Evolutionary conservation across 2,329 filamentous ascomycete genomes (phyloP).

Genomic region (Talaromyces sp.): DNA sequence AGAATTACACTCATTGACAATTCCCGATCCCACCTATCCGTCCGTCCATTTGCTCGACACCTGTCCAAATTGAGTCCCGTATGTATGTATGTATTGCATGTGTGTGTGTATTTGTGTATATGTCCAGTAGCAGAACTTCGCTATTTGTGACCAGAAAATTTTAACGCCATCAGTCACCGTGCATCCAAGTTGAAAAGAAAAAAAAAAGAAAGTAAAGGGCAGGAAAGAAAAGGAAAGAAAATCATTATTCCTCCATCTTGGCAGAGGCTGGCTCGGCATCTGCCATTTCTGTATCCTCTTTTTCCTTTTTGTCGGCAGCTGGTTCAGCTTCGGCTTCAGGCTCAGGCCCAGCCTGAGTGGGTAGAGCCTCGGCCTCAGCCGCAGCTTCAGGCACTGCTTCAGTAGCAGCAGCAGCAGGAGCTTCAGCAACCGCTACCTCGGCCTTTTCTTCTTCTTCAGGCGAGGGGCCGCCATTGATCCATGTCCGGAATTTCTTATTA

Average conservation of each 20-base stretch:
- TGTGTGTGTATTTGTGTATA: not conserved
- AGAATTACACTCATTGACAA: not conserved
- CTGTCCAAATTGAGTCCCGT: not conserved
- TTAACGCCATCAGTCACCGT: not conserved
- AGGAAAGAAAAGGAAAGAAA: constrained; percentile 4
- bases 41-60: not conserved
- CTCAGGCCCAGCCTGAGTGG: constrained; percentile 8
- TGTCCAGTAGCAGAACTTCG: not conserved
- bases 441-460: constrained; percentile 16
- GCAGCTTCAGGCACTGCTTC: not conserved
- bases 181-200: not conserved
- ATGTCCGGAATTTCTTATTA: constrained; percentile 45
- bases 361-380: not conserved
- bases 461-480: constrained; percentile 34
- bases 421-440: not conserved
- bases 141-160: not conserved
- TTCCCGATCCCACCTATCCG: not conserved
- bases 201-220: not conserved
- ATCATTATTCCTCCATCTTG: constrained; percentile 18
- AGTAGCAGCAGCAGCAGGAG: not conserved
- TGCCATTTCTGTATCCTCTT: constrained; percentile 30
- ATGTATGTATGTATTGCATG: not conserved
- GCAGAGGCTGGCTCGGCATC: constrained; percentile 25
- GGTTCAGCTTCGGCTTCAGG: not conserved
- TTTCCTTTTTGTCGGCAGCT: constrained; percentile 13